Evolutionary conservation across 352 stramenopile species (phyloP).

Genomic region (Globisporangium mamillatum): DNA sequence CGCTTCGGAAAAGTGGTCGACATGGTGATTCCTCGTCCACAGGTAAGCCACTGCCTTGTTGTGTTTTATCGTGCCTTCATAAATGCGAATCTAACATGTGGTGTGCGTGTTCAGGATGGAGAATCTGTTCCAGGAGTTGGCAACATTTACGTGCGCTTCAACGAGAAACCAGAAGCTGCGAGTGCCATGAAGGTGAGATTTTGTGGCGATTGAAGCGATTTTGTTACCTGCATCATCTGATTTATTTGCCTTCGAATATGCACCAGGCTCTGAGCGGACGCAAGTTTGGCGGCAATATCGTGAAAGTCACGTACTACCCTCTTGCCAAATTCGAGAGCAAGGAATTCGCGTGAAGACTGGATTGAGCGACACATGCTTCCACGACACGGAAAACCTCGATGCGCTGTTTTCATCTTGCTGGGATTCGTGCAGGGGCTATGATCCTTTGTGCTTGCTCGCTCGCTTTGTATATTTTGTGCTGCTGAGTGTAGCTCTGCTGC

Average conservation of each 20-base stretch:
- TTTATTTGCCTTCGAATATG: background rate
- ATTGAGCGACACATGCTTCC: background rate
- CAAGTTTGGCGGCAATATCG: conserved; percentile 86
- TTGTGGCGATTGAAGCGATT: background rate
- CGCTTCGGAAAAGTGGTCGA: conserved; percentile 69
- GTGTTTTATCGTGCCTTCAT: background rate
- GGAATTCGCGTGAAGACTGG: conserved; percentile 37
- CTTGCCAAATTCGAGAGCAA: conserved; percentile 70
- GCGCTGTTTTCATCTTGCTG: background rate
- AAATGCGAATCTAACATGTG: background rate
- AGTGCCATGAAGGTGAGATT: conserved; percentile 57
- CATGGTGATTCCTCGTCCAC: conserved; percentile 78
- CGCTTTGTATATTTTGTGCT: conserved; percentile 16
- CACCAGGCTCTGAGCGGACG: conserved; percentile 70
- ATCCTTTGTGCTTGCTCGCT: conserved; percentile 11
- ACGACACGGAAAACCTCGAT: background rate
- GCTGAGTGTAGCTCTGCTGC: conserved; percentile 5
- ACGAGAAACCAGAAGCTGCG: conserved; percentile 46
- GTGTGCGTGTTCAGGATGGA: conserved; percentile 41
- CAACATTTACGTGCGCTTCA: conserved; percentile 82
- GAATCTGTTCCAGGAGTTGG: conserved; percentile 57
- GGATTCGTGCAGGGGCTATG: background rate
- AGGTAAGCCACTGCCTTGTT: conserved; percentile 33
- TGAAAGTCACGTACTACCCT: conserved; percentile 78
- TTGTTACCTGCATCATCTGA: background rate